These are phyloP conservation scores for Bathelium albidoporum DNA, from an alignment of 495 filamentous ascomycete genomes.

Conservation along the genomic window DNA sequence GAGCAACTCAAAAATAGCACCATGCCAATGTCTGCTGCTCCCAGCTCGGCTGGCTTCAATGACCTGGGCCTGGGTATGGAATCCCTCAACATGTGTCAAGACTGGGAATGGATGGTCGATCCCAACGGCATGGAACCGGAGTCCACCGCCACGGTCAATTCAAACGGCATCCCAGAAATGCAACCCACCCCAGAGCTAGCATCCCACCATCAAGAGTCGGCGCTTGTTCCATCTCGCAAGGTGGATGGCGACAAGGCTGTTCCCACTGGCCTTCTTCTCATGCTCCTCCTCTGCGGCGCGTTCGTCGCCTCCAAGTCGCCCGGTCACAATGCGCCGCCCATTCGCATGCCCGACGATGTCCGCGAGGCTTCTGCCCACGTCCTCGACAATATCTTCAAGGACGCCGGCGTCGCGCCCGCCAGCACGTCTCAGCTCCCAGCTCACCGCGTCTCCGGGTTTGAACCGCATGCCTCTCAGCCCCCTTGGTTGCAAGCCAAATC, in stretches of 20 bases:
- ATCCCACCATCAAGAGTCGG: not conserved
- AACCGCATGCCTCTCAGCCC: conserved; percentile 18
- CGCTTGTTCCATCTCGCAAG: not conserved
- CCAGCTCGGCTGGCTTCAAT: conserved; percentile 50
- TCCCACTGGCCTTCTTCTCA: conserved; percentile 34
- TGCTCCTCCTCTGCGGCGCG: conserved; percentile 92
- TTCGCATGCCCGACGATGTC: conserved; percentile 84
- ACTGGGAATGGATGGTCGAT: conserved; percentile 47
- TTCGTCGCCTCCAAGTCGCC: conserved; percentile 84
- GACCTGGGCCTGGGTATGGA: conserved; percentile 74
- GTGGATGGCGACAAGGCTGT: conserved; percentile 24
- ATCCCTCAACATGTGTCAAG: conserved; percentile 64
- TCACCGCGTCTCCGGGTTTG: conserved; percentile 14
- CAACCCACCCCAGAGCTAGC: not conserved
- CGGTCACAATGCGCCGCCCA: conserved; percentile 51
- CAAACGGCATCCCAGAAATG: not conserved
- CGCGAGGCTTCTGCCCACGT: conserved; percentile 84
- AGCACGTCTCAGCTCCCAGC: not conserved
- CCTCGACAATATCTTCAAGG: conserved; percentile 77
- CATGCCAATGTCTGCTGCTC: conserved; percentile 47
- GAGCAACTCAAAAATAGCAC: conserved; percentile 76
- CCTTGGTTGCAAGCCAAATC: conserved; percentile 9
- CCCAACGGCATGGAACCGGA: conserved; percentile 7
- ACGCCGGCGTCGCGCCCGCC: conserved; percentile 48
- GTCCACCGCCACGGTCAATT: not conserved